Evolutionary conservation across 2,329 filamentous ascomycete genomes (phyloP).

Genomic region (Parascedosporium putredinis): DNA sequence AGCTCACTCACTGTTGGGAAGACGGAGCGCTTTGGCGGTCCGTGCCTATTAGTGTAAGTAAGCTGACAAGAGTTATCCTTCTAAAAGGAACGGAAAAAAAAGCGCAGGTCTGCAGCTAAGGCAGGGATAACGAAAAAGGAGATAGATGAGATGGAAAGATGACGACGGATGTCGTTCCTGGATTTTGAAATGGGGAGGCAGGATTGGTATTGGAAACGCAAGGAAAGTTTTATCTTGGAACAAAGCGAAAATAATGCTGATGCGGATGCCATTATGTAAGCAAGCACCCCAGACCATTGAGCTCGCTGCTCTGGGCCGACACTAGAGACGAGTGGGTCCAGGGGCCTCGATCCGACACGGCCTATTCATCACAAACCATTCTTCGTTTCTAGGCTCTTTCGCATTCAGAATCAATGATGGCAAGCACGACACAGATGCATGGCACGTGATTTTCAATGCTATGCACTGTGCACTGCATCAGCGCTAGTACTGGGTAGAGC

Average conservation of each 20-base stretch:
- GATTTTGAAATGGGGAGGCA: background rate
- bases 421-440: no score
- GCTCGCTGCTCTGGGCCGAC: background rate
- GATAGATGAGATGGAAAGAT: background rate
- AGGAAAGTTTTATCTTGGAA: constrained; percentile 1
- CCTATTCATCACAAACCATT: no score
- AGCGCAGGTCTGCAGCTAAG: background rate
- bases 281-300: background rate
- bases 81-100: background rate
- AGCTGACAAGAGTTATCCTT: background rate
- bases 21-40: no score
- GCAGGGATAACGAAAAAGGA: background rate
- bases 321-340: background rate
- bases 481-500: no score
- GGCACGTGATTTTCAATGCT: no score
- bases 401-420: no score
- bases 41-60: background rate
- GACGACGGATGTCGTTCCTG: background rate
- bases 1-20: no score
- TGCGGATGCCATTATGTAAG: background rate
- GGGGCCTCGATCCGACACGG: no score
- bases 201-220: background rate
- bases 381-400: no score
- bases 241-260: background rate
- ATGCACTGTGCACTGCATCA: no score